These are phyloP conservation scores for Verticillium klebahnii DNA, from an alignment of 2,329 filamentous ascomycete species.

Conservation along the genomic window DNA sequence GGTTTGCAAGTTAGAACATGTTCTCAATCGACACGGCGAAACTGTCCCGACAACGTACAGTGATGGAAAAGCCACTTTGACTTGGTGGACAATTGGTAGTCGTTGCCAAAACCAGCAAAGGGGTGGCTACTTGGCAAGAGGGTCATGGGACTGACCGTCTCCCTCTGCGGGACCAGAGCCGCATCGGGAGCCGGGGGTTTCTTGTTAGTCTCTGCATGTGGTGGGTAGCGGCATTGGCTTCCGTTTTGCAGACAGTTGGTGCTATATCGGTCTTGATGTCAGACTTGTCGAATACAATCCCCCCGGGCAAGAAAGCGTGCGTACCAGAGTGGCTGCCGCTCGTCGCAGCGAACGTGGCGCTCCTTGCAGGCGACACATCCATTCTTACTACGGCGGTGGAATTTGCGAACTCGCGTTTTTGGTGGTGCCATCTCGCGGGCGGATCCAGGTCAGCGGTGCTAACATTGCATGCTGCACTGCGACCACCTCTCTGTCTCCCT, in stretches of 20 bases:
- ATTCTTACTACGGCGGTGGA: slow-evolving; percentile 31
- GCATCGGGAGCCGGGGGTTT: background rate
- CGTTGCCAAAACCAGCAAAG: slow-evolving; percentile 10
- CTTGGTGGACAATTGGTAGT: slow-evolving; percentile 23
- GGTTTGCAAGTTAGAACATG: background rate
- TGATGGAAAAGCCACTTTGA: slow-evolving; percentile 30
- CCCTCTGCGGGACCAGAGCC: background rate
- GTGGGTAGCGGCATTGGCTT: slow-evolving; percentile 34
- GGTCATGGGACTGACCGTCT: background rate
- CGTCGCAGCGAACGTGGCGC: slow-evolving; percentile 41
- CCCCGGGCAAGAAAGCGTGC: slow-evolving; percentile 12
- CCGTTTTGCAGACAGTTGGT: slow-evolving; percentile 41
- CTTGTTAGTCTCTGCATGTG: slow-evolving; percentile 5
- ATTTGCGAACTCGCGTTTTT: slow-evolving; percentile 30
- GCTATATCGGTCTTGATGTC: slow-evolving; percentile 17
- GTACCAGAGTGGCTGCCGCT: slow-evolving; percentile 40
- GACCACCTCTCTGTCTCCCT: background rate
- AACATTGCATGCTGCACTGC: background rate
- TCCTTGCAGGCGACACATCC: slow-evolving; percentile 32
- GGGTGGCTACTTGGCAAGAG: slow-evolving; percentile 5
- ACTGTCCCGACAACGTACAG: slow-evolving; percentile 21
- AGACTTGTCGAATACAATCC: background rate
- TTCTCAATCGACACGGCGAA: slow-evolving; percentile 10
- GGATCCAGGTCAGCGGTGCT: background rate
- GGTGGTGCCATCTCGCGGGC: slow-evolving; percentile 23